Evolutionary conservation across 2,329 filamentous ascomycete genomes (phyloP), one percentile per base, ranked within the genome.

Genomic region (Dothideomycetes sp.): DNA sequence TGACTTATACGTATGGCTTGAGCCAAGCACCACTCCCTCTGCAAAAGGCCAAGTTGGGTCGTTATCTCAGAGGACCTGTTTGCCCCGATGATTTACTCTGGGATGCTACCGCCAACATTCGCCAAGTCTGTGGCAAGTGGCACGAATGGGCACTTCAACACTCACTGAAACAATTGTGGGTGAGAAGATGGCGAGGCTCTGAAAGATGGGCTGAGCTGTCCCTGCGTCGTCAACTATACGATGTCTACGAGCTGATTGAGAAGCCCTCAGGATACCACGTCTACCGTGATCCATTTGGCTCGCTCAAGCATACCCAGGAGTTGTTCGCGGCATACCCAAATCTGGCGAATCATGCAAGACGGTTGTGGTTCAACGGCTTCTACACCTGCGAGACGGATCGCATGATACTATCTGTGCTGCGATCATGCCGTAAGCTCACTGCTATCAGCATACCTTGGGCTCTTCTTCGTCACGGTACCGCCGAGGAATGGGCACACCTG

Each of bases 301-400:
- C 65, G 1, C 58, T 74, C 37, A 64, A 62, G 52, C 57, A 63
- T 29, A 71, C 69, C 3, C 61, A 64, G 15, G 53, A 56, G 24
- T 62, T 72, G 17, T 66, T 73, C 49, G 53, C 56, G 27, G 48
- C 60, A 30, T 64, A 62, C 36, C 65, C 69, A 2, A 52, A 59
- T 19, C 56, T 71, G 8, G 68, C 68, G 3, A 55, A 58, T 16
- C 62, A 69, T 48, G 68, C 73, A 40, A 65, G 63, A 40, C 65
- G 69, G 34, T 60, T 73, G 49, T 73, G 69, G 68, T 71, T 73
- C 52, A 66, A 72, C 42, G 70, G 69, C 36, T 72, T 72, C 52
- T 66, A 72, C 54, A 63, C 63, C 5, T 60, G 64, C 34, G 63
- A 71, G 46, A 71, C 68, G 4, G 66, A 70, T 49, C 57, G 59